Evolutionary conservation across 192 early-diverging fungal species (phyloP).

Genomic region (Linnemannia schmuckeri): DNA sequence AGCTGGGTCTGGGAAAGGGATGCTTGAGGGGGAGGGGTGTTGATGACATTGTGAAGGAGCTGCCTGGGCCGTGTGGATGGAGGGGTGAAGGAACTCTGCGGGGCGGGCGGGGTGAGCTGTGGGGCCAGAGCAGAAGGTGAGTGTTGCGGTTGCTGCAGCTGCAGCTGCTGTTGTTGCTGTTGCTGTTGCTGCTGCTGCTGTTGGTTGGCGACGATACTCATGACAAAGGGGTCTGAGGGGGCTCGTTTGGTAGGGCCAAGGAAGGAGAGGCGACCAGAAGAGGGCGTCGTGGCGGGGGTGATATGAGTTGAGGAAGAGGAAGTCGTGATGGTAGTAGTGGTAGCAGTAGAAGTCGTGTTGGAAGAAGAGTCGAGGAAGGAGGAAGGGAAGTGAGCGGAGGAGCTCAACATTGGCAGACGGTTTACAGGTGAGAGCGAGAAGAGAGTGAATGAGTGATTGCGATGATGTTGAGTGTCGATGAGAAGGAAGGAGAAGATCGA

Average conservation of each 20-base stretch:
- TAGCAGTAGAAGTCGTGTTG: background rate
- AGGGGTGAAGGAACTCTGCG: conserved; percentile 50
- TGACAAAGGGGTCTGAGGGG: conserved; percentile 10
- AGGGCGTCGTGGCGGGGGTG: background rate
- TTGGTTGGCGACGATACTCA: conserved; percentile 25
- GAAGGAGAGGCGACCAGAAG: conserved; percentile 10
- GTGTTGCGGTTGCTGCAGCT: background rate
- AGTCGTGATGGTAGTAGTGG: background rate
- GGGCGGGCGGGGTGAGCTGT: conserved; percentile 18
- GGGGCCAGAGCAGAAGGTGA: background rate
- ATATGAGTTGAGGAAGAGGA: background rate
- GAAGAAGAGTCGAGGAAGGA: background rate
- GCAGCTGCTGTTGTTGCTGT: conserved; percentile 9
- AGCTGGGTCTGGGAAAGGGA: conserved; percentile 45
- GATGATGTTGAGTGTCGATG: background rate
- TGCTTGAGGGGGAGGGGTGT: conserved; percentile 38
- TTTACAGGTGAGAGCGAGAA: background rate
- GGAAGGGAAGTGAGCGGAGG: background rate
- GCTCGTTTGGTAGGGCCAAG: conserved; percentile 31
- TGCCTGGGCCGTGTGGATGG: conserved; percentile 51
- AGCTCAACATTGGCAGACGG: conserved; percentile 7
- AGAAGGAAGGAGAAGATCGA: background rate
- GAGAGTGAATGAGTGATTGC: background rate
- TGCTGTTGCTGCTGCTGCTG: conserved; percentile 10
- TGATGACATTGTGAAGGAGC: conserved; percentile 56